Evolutionary conservation across 176 grass and related monocot species (phyloP), one percentile per base, ranked within the genome.

Genomic region (Ampelocalamus luodianensis): DNA sequence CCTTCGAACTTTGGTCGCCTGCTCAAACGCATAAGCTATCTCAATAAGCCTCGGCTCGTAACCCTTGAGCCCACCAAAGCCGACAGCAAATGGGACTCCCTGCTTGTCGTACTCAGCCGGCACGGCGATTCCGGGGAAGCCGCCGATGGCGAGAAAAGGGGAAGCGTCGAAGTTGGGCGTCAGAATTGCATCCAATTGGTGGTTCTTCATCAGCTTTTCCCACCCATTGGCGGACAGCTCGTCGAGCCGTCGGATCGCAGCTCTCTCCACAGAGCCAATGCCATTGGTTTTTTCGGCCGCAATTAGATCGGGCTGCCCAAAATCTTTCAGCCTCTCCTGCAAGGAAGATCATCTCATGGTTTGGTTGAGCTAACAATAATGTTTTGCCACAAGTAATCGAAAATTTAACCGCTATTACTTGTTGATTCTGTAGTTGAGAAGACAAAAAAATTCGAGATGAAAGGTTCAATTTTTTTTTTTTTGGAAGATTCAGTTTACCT

Each of bases 1-100:
- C 60, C 53, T 87, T 71, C 90, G 66, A 20, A 89, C 83, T 71
- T 45, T 46, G 32, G 90, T 93, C 17, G 71, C 86, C 45, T 90
- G 88, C 68, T 92, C 93, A 39, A 91, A 92, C 4, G 66, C 85
- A 87, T 89, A 93, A 8, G 83, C 86, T 10, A 93, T 93, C 80
- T 95, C 86, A 22, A 93, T 93, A 23, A 95, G 54, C 37, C 75
- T 87, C 0, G 88, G 88, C 71, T 95, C 86, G 12, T 85, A 91
- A 0, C 93, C 90, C 27, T 87, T 87, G 6, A 95, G 40, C 0
- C 93, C 90, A 0, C 86, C 88, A 16, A 93, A 95, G 49, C 79
- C 79, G 12, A 91, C 79, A 9, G 60, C 86, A 11, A 91, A 93
- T 5, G 90, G 93, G 2, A 62, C 77, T 42, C 86, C 86, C 11